Evolutionary conservation across 2,329 filamentous ascomycete genomes (phyloP).

Genomic region (Arthrinium phaeospermum): DNA sequence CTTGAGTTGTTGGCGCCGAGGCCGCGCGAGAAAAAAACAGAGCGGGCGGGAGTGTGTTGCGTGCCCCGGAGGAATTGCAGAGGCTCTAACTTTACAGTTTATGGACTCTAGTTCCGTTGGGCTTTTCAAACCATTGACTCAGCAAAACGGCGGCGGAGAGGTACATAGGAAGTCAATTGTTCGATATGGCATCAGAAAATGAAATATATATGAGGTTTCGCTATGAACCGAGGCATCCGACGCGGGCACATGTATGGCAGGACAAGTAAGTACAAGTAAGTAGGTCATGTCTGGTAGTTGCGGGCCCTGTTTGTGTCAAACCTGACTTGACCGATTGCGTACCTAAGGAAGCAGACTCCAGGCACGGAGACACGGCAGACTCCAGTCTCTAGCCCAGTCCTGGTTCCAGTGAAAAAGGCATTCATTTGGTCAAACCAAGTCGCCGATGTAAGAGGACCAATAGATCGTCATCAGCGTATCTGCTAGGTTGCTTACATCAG

Average conservation of each 20-base stretch:
- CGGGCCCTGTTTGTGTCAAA: neutral
- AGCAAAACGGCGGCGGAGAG: neutral
- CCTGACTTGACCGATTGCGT: neutral
- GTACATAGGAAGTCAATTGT: neutral
- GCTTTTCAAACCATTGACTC: neutral
- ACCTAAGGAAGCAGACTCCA: neutral
- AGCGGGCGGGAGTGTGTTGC: neutral
- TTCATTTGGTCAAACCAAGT: neutral
- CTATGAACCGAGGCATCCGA: slow-evolving; percentile 8
- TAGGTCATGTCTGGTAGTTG: neutral
- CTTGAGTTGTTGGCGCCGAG: neutral
- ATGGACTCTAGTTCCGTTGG: neutral
- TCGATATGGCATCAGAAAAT: neutral
- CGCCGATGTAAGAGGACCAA: neutral
- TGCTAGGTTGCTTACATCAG: neutral
- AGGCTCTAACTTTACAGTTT: neutral
- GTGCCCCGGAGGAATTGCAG: neutral
- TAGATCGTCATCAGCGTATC: neutral
- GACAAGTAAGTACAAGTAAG: neutral
- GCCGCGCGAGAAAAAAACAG: neutral
- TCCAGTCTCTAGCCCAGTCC: neutral
- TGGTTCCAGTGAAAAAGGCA: neutral
- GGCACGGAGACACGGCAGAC: neutral
- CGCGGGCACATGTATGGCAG: neutral
- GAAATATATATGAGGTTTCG: neutral